Evolutionary conservation across 2,329 filamentous ascomycete species (phyloP).

Genomic region (Penicillium paneum): DNA sequence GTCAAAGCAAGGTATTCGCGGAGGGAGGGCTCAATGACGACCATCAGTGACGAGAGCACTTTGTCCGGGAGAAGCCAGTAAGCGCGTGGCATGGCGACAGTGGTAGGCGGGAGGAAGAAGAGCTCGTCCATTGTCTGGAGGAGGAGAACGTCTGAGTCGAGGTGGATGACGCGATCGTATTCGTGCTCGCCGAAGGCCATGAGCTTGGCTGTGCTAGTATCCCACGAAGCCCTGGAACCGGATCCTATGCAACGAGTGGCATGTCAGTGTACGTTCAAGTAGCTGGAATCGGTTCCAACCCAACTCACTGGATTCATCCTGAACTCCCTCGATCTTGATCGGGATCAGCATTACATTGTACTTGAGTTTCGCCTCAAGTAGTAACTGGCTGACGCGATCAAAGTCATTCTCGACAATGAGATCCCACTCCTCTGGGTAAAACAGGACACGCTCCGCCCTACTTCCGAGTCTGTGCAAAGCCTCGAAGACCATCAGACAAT

Average conservation of each 20-base stretch:
- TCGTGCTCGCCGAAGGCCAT: conserved; percentile 65
- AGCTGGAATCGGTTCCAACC: not conserved
- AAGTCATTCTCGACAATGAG: conserved; percentile 27
- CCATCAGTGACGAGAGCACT: conserved; percentile 58
- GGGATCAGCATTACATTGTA: conserved; percentile 53
- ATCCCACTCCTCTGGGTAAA: conserved; percentile 44
- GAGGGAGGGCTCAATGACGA: conserved; percentile 59
- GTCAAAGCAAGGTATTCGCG: conserved; percentile 44
- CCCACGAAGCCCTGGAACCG: conserved; percentile 52
- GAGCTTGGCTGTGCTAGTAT: conserved; percentile 64
- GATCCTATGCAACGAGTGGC: not conserved
- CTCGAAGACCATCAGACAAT: conserved; percentile 44
- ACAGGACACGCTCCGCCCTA: conserved; percentile 40
- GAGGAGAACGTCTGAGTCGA: conserved; percentile 64
- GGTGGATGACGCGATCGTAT: conserved; percentile 56
- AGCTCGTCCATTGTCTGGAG: conserved; percentile 66
- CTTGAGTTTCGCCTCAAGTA: conserved; percentile 47
- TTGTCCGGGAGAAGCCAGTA: conserved; percentile 63
- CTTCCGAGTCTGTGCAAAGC: conserved; percentile 40
- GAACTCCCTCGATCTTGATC: conserved; percentile 40
- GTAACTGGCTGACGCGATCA: conserved; percentile 44
- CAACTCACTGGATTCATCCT: conserved; percentile 23
- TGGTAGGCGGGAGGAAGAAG: conserved; percentile 61
- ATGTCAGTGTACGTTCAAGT: conserved; percentile 2
- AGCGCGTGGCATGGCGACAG: conserved; percentile 66